A percentile compares a stretch with the other conserved stretches of the same genome.
Evolutionary conservation across 208 protist species (phyloP).

Genomic region (Acanthamoeba healyi): DNA sequence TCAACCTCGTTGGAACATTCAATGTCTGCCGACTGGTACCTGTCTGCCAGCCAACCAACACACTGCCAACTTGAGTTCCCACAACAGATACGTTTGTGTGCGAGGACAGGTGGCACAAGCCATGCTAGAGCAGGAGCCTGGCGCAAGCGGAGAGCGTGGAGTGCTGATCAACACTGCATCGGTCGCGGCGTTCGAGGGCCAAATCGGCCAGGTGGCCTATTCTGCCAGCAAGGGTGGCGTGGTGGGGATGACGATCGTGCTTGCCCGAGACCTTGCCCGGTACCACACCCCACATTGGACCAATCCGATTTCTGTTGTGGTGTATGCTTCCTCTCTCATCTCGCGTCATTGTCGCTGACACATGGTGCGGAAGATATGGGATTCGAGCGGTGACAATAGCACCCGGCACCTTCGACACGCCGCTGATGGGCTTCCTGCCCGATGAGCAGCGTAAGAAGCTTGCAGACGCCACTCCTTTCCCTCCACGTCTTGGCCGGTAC

Average conservation of each 20-base stretch:
- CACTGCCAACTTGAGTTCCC: not conserved
- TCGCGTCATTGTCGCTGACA: not conserved
- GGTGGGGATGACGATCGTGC: conserved; percentile 90
- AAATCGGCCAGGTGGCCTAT: conserved; percentile 93
- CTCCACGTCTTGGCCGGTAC: not conserved
- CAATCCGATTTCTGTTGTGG: too few species aligned
- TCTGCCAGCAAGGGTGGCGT: conserved; percentile 90
- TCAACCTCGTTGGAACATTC: conserved; percentile 92
- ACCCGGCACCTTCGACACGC: conserved; percentile 91
- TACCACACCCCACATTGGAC: too few species aligned
- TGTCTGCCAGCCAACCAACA: not conserved
- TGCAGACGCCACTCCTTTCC: conserved; percentile 87
- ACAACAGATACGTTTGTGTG: too few species aligned
- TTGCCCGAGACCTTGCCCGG: conserved; percentile 81
- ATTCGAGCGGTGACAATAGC: conserved; percentile 91
- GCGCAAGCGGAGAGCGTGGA: conserved; percentile 86
- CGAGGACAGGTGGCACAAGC: not conserved
- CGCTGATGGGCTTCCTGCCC: conserved; percentile 85
- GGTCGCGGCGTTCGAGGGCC: conserved; percentile 92
- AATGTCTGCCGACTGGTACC: conserved; percentile 88
- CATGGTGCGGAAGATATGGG: conserved; percentile 70
- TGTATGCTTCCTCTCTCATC: not conserved
- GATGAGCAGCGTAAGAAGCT: conserved; percentile 83
- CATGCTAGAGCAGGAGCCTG: conserved; percentile 24
- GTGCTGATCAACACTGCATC: conserved; percentile 93